Base-by-base conservation (phyloP, 2,329 filamentous ascomycete genomes). In the Aspergillus puulaauensis region DNA sequence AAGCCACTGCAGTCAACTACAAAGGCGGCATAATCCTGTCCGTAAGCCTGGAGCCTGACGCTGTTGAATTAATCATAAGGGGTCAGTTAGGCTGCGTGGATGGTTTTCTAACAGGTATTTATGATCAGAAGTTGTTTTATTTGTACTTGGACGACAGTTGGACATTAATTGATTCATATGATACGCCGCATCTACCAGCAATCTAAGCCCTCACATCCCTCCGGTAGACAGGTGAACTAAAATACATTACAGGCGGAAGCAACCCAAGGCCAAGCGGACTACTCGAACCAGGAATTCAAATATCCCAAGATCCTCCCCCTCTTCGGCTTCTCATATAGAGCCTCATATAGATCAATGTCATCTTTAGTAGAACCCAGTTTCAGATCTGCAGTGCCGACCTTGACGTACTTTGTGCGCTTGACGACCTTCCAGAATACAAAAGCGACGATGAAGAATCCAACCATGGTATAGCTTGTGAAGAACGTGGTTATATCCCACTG, bases 381-480 rank as follows among this genome's bases (percentile, higher is more conserved):
- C 12, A 90, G 70, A 69, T 90, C 86, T 1, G 85, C 82, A 50
- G 86, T 81, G 11, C 80, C 73, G 0, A 84, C 77, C 56, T 75
- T 77, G 44, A 79, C 70, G 58, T 83, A 81, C 50, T 77, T 83
- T 0, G 87, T 89, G 69, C 79, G 82, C 68, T 86, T 84, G 43
- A 86, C 63, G 1, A 89, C 27, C 73, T 92, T 92, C 85, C 88
- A 91, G 6, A 82, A 82, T 1, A 86, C 24, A 68, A 83, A 90
- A 3, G 91, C 75, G 0, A 85, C 67, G 0, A 86, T 86, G 68
- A 89, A 90, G 6, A 90, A 74, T 5, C 82, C 83, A 48, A 91
- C 81, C 66, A 79, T 50, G 78, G 84, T 83, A 71, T 91, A 91
- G 75, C 83, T 86, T 68, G 90, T 88, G 24, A 91, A 74, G 68